Base-by-base conservation (phyloP, 176 grass and related monocot species). In the Carex cristatella region DNA sequence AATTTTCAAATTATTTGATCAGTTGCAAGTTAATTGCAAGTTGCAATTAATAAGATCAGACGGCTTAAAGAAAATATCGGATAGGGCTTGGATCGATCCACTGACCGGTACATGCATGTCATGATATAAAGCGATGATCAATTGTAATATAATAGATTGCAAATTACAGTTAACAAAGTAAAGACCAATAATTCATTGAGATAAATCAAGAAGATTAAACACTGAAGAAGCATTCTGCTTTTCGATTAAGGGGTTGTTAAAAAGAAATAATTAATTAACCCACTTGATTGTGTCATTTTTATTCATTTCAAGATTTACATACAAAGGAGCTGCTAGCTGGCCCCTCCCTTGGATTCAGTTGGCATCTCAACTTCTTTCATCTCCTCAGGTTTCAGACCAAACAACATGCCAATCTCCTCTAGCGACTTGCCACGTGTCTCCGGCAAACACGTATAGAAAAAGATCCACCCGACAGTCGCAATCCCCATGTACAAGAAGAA, bases 391-490 rank as follows among this genome's bases (percentile, higher is more conserved):
- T 33, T 83, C 1, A 83, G 38, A 19, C 80, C 80, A 5, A 83
- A 83, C 61, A 83, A 67, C 19, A 16, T 32, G 10, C 80, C 80
- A 7, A 83, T 83, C 40, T 83, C 80, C 60, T 83, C 80, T 0
- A 83, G 80, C 9, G 80, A 54, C 62, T 83, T 83, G 42, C 80
- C 80, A 67, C 62, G 42, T 54, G 80, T 83, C 80, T 83, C 80
- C 16, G 80, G 80, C 80, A 83, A 65, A 40, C 80, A 66, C 0
- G 18, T 33, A 19, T 33, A 83, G 37, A 66, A 83, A 67, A 83
- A 83, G 80, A 83, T 66, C 57, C 57, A 83, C 1, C 15, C 80
- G 1, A 83, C 19, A 1, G 13, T 35, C 3, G 61, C 80, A 30
- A 83, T 3, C 23, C 40, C 38, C 80, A 67, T 67, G 80, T 83